phyloP scores from a whole-genome alignment of 1,284 basidiomycete species.

The Moniliophthora roreri region DNA sequence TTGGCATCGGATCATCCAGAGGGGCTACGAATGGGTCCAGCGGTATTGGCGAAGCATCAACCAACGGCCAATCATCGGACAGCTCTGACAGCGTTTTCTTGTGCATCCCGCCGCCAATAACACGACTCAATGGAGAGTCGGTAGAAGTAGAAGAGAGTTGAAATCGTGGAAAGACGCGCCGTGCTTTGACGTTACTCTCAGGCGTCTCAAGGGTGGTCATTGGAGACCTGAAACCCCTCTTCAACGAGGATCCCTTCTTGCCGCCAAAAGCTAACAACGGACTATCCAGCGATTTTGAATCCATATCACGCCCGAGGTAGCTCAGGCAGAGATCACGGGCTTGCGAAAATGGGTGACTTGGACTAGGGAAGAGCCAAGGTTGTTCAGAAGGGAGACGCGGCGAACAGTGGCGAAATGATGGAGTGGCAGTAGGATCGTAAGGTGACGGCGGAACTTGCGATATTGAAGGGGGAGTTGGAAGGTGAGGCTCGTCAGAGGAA shows the following conservation, averaged over 20 bases:
- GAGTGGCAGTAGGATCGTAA: conserved; percentile 69
- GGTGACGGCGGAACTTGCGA: conserved; percentile 58
- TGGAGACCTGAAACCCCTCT: conserved; percentile 9
- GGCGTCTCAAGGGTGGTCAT: conserved; percentile 31
- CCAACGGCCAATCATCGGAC: conserved; percentile 50
- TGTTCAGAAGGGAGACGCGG: conserved; percentile 68
- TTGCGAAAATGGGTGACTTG: conserved; percentile 64
- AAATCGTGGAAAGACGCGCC: conserved; percentile 34
- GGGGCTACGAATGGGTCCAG: conserved; percentile 18
- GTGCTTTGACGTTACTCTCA: conserved; percentile 31
- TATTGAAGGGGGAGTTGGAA: conserved; percentile 26
- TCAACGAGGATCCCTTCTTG: not conserved
- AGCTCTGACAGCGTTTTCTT: conserved; percentile 37
- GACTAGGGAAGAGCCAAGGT: conserved; percentile 74
- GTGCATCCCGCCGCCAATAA: conserved; percentile 17
- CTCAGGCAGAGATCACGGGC: conserved; percentile 63
- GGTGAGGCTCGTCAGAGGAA: conserved; percentile 21
- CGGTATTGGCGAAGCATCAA: conserved; percentile 31
- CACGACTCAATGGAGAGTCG: conserved; percentile 13
- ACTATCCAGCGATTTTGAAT: conserved; percentile 1
- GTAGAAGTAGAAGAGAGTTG: conserved; percentile 21
- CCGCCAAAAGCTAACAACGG: not conserved
- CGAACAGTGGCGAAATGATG: conserved; percentile 73
- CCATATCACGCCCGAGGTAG: conserved; percentile 42
- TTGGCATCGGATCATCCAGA: conserved; percentile 34